These are phyloP conservation scores for Monilinia fructicola DNA, from an alignment of 2,329 filamentous ascomycete species.

Conservation along the genomic window DNA sequence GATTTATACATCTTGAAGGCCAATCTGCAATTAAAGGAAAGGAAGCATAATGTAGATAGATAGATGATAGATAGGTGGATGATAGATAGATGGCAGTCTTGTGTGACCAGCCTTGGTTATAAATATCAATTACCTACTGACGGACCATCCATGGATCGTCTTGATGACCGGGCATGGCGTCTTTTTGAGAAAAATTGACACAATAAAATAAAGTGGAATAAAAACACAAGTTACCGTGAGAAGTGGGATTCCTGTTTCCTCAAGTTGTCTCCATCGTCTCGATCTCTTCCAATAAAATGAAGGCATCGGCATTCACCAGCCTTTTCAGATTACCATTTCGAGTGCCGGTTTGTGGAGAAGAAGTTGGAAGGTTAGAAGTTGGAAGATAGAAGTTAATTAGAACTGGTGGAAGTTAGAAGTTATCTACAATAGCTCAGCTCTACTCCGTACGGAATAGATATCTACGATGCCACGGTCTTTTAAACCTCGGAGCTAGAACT, in stretches of 20 bases:
- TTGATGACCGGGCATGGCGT: background rate
- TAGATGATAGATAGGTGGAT: background rate
- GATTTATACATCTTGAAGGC: conserved; percentile 20
- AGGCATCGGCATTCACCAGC: no score
- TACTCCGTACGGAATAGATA: no score
- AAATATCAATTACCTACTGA: background rate
- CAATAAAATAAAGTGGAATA: background rate
- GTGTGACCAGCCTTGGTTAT: background rate
- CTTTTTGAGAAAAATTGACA: background rate
- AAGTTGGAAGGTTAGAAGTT: no score
- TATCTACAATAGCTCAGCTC: no score
- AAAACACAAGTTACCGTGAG: background rate
- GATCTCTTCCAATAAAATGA: no score
- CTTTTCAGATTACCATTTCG: no score
- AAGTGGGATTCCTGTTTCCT: background rate
- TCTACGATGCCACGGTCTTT: no score
- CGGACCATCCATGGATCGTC: no score
- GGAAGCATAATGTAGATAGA: background rate
- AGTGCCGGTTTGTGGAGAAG: no score
- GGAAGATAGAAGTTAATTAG: no score
- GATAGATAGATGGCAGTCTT: background rate
- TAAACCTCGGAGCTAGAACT: background rate
- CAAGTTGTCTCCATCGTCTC: no score
- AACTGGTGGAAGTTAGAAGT: no score
- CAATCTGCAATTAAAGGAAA: background rate